A percentile compares a stretch with the other conserved stretches of the same genome.
Evolutionary conservation across 176 grass and related monocot genomes (phyloP).

Genomic region (Oryza glumipatula): DNA sequence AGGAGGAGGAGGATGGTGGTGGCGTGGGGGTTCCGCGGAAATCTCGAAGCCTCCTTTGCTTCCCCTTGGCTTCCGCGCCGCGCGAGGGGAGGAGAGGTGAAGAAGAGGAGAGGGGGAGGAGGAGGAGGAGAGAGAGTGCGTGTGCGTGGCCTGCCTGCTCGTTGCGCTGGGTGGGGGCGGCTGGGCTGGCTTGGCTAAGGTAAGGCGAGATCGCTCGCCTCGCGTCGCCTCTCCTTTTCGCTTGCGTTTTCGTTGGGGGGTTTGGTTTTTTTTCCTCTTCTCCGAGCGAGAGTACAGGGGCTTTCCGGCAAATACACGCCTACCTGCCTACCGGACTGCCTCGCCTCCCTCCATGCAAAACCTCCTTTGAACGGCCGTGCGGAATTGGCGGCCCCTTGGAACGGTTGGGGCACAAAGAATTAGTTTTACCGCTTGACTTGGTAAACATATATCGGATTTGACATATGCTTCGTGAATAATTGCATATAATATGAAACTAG

Average conservation of each 20-base stretch:
- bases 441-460: neutral
- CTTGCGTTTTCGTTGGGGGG: constrained; percentile 4
- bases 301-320: neutral
- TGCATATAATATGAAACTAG: neutral
- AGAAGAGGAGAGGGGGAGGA: constrained; percentile 7
- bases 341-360: neutral
- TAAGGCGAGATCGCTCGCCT: neutral
- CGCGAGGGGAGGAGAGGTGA: constrained; percentile 38
- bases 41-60: constrained; percentile 48
- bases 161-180: constrained; percentile 25
- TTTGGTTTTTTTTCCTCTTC: neutral
- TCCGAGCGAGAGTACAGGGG: neutral
- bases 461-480: neutral
- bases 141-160: constrained; percentile 27
- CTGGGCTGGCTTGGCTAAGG: neutral
- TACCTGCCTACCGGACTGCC: neutral
- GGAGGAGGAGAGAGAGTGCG: constrained; percentile 9
- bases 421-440: neutral
- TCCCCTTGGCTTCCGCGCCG: constrained; percentile 45
- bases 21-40: constrained; percentile 52
- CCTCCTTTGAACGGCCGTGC: neutral
- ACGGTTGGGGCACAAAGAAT: neutral
- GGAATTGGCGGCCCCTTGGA: neutral
- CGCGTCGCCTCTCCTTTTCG: neutral
- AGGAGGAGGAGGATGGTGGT: neutral